Evolutionary conservation across 2,329 filamentous ascomycete species (phyloP), one percentile per base, ranked within the genome.

Genomic region (Hirsutella thompsonii): DNA sequence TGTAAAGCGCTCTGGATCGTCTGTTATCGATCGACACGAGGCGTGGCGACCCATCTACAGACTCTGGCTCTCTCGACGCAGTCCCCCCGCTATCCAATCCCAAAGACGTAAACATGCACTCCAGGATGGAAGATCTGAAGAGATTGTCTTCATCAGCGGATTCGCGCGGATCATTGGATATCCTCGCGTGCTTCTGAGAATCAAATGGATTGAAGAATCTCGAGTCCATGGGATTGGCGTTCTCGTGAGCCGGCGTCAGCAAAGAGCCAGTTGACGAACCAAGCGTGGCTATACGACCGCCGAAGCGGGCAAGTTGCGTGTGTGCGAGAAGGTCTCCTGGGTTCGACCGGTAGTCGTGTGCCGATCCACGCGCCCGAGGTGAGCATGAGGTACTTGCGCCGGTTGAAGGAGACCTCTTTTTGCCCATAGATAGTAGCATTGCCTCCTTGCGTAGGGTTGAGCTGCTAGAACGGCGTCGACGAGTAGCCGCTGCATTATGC

Each of bases 101-200:
- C 45, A 98, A 83, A 0, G 88, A 83, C 55, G 90, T 95, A 62
- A 94, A 90, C 66, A 98, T 94, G 56, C 92, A 96, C 50, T 94
- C 87, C 19, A 96, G 65, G 14, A 98, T 87, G 0, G 88, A 93
- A 44, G 87, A 81, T 33, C 93, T 74, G 59, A 98, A 96, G 6
- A 94, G 62, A 37, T 81, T 77, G 52, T 95, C 90, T 55, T 96
- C 92, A 48, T 94, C 86, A 8, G 88, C 65, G 0, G 84, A 83
- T 42, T 95, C 88, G 48, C 89, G 79, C 5, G 82, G 76, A 51
- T 87, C 82, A 23, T 76, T 62, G 5, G 66, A 64, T 28, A 69
- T 63, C 36, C 70, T 68, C 36, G 62, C 62, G 29, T 67, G 64
- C 39, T 66, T 64, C 44, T 70, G 69, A 2, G 64, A 64, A n/a